These are phyloP conservation scores for Spizellomyces sp. DNA, from an alignment of 192 early-diverging fungal genomes.

Conservation along the genomic window DNA sequence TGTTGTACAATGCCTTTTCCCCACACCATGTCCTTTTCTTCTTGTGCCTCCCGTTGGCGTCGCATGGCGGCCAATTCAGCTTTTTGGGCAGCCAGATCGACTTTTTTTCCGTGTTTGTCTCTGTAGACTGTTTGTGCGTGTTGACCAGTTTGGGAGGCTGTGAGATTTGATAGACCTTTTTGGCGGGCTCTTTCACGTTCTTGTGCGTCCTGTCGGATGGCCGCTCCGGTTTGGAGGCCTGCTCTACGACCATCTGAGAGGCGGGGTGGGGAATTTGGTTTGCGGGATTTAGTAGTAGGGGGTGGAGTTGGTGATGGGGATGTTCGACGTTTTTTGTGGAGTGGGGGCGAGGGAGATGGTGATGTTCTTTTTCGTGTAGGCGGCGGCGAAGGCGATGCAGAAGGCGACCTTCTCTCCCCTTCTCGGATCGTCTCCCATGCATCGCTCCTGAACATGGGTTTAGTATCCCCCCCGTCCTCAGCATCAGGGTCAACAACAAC, in stretches of 20 bases:
- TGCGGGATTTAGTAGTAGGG: neutral
- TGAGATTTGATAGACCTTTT: slow-evolving; percentile 23
- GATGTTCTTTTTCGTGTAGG: neutral
- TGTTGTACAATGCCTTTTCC: slow-evolving; percentile 67
- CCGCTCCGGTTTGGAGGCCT: slow-evolving; percentile 31
- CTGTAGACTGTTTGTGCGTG: slow-evolving; percentile 65
- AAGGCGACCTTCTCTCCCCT: slow-evolving; percentile 18
- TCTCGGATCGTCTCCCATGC: slow-evolving; percentile 43
- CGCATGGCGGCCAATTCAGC: slow-evolving; percentile 36
- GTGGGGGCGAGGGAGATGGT: neutral
- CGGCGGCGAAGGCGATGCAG: slow-evolving; percentile 30
- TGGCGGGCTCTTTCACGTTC: slow-evolving; percentile 8
- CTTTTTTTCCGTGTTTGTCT: slow-evolving; percentile 58
- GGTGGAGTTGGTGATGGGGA: slow-evolving; percentile 32
- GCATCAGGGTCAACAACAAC: slow-evolving; percentile 19
- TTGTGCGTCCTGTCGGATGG: slow-evolving; percentile 30
- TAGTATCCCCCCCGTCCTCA: slow-evolving; percentile 10
- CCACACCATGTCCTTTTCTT: slow-evolving; percentile 50
- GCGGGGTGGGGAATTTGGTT: neutral
- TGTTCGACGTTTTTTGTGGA: neutral
- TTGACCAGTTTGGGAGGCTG: slow-evolving; percentile 22
- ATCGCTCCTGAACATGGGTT: slow-evolving; percentile 29
- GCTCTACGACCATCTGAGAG: slow-evolving; percentile 35
- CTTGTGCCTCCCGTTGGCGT: slow-evolving; percentile 41
- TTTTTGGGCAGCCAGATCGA: slow-evolving; percentile 53